Percentiles rank a stretch among this genome's conserved stretches.
These are phyloP conservation scores for Sclerotinia borealis DNA, from an alignment of 2,329 filamentous ascomycete genomes.

Conservation along the genomic window DNA sequence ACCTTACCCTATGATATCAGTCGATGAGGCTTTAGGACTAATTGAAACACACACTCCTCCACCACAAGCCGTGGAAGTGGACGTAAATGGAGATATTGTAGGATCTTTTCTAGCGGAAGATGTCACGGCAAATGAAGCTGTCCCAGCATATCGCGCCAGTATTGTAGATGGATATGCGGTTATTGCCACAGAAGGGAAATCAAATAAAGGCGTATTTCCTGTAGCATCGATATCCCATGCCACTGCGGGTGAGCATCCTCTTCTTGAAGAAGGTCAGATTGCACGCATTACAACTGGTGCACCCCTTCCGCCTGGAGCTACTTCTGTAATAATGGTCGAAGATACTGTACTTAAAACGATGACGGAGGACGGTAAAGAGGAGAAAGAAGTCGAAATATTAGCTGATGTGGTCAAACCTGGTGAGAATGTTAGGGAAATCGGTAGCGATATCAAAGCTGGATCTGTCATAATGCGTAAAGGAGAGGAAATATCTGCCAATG, in stretches of 20 bases:
- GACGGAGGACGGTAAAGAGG: conserved; percentile 76
- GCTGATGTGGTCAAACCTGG: conserved; percentile 67
- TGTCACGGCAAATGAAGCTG: conserved; percentile 71
- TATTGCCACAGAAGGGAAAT: conserved; percentile 54
- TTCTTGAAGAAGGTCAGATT: conserved; percentile 67
- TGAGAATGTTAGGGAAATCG: conserved; percentile 87
- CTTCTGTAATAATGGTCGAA: conserved; percentile 94
- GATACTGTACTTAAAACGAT: conserved; percentile 73
- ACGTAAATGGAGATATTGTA: conserved; percentile 61
- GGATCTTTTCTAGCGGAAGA: conserved; percentile 75
- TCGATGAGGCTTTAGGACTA: conserved; percentile 69
- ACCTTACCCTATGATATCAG: conserved; percentile 86
- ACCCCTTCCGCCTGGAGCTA: conserved; percentile 80
- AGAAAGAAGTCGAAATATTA: conserved; percentile 81
- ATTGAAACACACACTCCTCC: conserved; percentile 69
- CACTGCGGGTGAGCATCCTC: conserved; percentile 58
- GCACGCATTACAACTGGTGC: conserved; percentile 93
- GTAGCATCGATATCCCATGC: conserved; percentile 86
- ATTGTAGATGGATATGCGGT: conserved; percentile 97
- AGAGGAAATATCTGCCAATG: conserved; percentile 76
- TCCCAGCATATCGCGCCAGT: conserved; percentile 90
- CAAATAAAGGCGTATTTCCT: conserved; percentile 73
- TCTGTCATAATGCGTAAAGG: conserved; percentile 68
- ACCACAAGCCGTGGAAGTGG: conserved; percentile 48
- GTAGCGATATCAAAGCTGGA: conserved; percentile 73